phyloP scores from a whole-genome alignment of 345 rosid species.

The Acer campestre region DNA sequence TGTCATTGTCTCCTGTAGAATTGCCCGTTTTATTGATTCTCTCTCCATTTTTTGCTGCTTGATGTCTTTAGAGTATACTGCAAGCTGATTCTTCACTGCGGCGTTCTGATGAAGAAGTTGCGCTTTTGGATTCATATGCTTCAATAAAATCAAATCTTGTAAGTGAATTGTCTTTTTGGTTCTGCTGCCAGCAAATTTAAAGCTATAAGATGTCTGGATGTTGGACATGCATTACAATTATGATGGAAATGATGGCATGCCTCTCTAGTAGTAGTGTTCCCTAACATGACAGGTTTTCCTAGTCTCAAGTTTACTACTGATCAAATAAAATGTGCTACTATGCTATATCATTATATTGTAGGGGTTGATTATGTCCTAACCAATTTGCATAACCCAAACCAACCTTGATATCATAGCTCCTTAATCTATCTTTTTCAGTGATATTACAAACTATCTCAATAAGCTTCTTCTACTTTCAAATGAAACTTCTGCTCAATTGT shows the following conservation, averaged over 20 bases:
- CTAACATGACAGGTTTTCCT: neutral
- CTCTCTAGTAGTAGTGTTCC: neutral
- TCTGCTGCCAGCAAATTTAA: neutral
- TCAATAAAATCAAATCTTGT: constrained; percentile 79
- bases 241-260: neutral
- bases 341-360: neutral
- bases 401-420: neutral
- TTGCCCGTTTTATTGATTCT: neutral
- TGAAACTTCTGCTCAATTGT: neutral
- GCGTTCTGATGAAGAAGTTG: constrained; percentile 74
- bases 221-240: constrained; percentile 2
- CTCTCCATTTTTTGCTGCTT: constrained; percentile 11
- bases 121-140: constrained; percentile 67
- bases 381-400: neutral
- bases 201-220: neutral
- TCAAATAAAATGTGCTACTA: neutral
- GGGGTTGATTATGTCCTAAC: neutral
- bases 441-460: neutral
- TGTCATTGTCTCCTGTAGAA: constrained; percentile 1
- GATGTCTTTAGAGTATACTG: constrained; percentile 59
- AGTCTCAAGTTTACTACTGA: neutral
- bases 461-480: neutral
- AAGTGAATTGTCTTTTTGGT: constrained; percentile 28
- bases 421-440: neutral
- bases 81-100: constrained; percentile 62